Conservation (phyloP, 2,329 filamentous ascomycete genomes). For the Lecanicillium sp. region DNA sequence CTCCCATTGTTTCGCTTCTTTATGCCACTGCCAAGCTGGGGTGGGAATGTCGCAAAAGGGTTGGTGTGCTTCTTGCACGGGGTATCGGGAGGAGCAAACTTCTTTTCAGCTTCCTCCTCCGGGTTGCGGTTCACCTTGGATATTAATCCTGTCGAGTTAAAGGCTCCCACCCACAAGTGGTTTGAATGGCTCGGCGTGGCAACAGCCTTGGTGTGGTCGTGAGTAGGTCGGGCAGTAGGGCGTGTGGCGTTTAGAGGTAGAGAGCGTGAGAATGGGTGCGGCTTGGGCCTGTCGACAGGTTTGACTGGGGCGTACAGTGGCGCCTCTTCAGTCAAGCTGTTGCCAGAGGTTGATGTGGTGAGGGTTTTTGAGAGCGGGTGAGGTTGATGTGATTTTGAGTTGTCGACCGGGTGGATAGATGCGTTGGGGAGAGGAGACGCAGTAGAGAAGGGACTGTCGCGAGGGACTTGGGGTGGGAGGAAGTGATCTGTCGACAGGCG, state of each 20-base stretch:
- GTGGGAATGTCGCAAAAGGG: slow-evolving; percentile 60
- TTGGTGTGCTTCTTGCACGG: slow-evolving; percentile 83
- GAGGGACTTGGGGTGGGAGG: slow-evolving; percentile 51
- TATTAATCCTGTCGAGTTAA: slow-evolving; percentile 89
- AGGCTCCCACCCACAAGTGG: slow-evolving; percentile 72
- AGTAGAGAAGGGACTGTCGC: slow-evolving; percentile 57
- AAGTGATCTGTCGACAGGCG: slow-evolving; percentile 76
- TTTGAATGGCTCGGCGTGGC: slow-evolving; percentile 38
- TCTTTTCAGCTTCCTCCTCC: slow-evolving; percentile 55
- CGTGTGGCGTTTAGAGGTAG: slow-evolving; percentile 30
- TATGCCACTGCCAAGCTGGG: slow-evolving; percentile 49
- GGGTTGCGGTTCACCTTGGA: slow-evolving; percentile 87
- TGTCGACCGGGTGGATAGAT: slow-evolving; percentile 43
- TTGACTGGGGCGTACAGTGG: slow-evolving; percentile 31
- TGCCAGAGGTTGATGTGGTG: slow-evolving; percentile 78
- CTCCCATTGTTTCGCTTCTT: slow-evolving; percentile 55
- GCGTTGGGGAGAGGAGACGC: slow-evolving; percentile 44
- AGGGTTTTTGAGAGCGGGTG: slow-evolving; percentile 84
- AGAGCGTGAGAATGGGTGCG: slow-evolving; percentile 30
- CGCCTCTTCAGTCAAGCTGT: slow-evolving; percentile 63
- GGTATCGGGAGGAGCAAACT: slow-evolving; percentile 79
- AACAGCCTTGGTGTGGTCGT: slow-evolving; percentile 22
- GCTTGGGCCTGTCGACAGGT: slow-evolving; percentile 18
- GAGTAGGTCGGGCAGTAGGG: slow-evolving; percentile 20
- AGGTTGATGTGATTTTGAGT: slow-evolving; percentile 41